Conservation (phyloP, 371 early-diverging fungal genomes). For the Syncephalastrum sp. region DNA sequence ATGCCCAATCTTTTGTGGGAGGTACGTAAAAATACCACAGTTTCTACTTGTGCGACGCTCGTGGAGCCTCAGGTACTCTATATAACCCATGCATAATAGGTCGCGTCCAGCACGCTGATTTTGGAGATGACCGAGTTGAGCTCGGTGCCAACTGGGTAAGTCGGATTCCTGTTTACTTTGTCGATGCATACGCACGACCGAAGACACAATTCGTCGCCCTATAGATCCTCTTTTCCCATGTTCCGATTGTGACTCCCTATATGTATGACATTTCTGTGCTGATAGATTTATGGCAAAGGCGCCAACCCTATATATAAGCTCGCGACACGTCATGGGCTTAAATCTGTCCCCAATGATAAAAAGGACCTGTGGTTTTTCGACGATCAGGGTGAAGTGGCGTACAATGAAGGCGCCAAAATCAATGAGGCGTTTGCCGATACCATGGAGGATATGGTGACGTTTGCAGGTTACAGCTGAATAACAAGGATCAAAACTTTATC, state of each 20-base stretch:
- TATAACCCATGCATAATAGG: constrained; percentile 15
- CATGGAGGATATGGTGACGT: constrained; percentile 28
- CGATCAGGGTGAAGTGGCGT: constrained; percentile 21
- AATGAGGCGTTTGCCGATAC: constrained; percentile 20
- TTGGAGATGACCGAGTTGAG: constrained; percentile 35
- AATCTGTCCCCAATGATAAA: constrained; percentile 39
- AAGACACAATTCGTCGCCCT: too few relatives aligned
- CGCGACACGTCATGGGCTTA: constrained; percentile 32
- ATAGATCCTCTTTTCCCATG: neutral
- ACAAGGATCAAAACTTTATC: neutral
- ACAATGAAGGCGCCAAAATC: constrained; percentile 11
- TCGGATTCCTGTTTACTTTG: too few relatives aligned
- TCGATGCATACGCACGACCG: too few relatives aligned
- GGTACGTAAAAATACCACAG: constrained; percentile 17
- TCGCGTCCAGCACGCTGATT: constrained; percentile 33
- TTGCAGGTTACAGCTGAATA: constrained; percentile 27
- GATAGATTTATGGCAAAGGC: constrained; percentile 47
- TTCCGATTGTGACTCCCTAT: neutral
- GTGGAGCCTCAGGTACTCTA: neutral
- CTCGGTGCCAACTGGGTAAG: constrained; percentile 52
- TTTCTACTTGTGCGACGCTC: neutral
- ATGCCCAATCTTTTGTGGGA: constrained; percentile 40
- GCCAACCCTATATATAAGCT: constrained; percentile 40
- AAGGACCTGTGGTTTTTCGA: constrained; percentile 35
- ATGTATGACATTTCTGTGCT: neutral